Base-by-base conservation (phyloP, 495 filamentous ascomycete species). In the Bathelium albidoporum region DNA sequence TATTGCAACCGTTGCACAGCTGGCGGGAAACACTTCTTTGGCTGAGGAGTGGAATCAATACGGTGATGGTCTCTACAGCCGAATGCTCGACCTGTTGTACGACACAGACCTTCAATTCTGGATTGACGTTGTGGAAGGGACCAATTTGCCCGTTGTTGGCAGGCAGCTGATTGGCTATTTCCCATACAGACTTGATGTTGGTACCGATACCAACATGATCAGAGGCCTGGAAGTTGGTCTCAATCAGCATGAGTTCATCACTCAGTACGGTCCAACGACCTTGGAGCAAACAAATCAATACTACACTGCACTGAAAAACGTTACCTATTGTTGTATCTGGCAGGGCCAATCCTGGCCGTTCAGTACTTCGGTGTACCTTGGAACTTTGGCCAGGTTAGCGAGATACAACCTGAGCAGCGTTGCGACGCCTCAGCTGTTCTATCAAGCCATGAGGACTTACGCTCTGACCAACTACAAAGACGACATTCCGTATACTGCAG, bases 291-390 rank as follows among this genome's bases (percentile, higher is more conserved):
- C 72, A 29, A 73, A 78, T 59, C 71, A 71, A 0, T 80, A 76
- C 68, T 80, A 73, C 59, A 67, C 69, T 31, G 74, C 72, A 16
- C 62, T 67, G 2, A 79, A 75, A 61, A 73, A 73, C 20, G 68
- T 67, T 26, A 69, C 65, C 49, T 78, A 78, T 66, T 79, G 77
- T 71, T 79, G 77, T 58, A 72, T 70, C 55, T 79, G 77, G 77
- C 75, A 79, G 59, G 77, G 77, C 20, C 76, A 77, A 68, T 77
- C 75, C 24, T 80, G 77, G 77, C 77, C 77, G 18, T 80, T 75
- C 62, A 73, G 72, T 1, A 80, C 77, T 20, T 64, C 68, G 9
- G 73, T 77, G 62, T 77, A 75, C 65, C 73, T 68, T 58, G 64
- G n/a, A 71, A 71, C 55, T 68, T 73, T 18, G 12, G 67, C 67